Conservation (phyloP, 805 yeast species). For the Lipomyces lipofer region DNA sequence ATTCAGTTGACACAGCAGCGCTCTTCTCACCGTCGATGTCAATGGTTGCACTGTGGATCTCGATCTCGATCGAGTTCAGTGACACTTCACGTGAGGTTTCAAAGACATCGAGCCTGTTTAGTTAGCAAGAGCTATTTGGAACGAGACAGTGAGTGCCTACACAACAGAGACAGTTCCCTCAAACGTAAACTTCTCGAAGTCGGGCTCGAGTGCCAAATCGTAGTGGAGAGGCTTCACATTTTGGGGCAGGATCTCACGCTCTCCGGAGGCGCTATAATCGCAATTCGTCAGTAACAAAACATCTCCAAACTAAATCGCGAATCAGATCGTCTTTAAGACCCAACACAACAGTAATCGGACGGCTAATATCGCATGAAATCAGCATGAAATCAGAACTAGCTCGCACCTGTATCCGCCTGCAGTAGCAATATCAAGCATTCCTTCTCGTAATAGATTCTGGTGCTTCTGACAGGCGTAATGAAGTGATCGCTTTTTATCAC, state of each 20-base stretch:
- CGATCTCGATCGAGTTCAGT: slow-evolving; percentile 67
- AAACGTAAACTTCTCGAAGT: slow-evolving; percentile 49
- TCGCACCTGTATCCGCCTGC: slow-evolving; percentile 24
- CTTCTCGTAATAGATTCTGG: slow-evolving; percentile 14
- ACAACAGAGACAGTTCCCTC: slow-evolving; percentile 51
- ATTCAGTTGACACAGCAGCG: slow-evolving; percentile 37
- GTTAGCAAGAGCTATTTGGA: neutral
- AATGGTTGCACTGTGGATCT: slow-evolving; percentile 50
- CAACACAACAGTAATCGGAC: no score
- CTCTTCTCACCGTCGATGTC: slow-evolving; percentile 32
- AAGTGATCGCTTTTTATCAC: neutral
- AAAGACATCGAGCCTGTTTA: slow-evolving; percentile 43
- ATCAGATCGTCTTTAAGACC: no score
- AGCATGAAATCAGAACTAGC: no score
- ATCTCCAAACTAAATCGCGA: no score
- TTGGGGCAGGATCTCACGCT: slow-evolving; percentile 55
- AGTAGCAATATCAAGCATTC: slow-evolving; percentile 26
- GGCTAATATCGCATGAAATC: no score
- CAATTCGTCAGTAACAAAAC: neutral
- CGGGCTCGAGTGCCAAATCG: slow-evolving; percentile 65
- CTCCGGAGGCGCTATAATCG: slow-evolving; percentile 25
- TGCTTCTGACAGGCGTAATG: slow-evolving; percentile 26
- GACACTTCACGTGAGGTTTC: slow-evolving; percentile 48
- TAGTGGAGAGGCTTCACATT: slow-evolving; percentile 75
- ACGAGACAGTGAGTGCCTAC: slow-evolving; percentile 36